These are phyloP conservation scores for Brassica cretica DNA, from an alignment of 345 rosid genomes.

Conservation along the genomic window DNA sequence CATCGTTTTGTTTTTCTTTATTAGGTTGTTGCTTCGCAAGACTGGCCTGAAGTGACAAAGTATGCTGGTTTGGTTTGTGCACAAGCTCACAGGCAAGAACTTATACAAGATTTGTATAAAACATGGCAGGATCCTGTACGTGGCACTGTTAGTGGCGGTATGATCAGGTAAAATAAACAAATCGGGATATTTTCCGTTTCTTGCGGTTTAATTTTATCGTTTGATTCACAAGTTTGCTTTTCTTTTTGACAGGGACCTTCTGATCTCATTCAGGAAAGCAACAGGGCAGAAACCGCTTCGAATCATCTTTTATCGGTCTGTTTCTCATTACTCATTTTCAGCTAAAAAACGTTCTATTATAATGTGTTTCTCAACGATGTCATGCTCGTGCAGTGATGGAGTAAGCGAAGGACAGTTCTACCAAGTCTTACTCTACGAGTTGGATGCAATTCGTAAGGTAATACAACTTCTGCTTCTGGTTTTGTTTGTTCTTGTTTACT, in stretches of 20 bases:
- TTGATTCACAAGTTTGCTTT: slow-evolving; percentile 5
- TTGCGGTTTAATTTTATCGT: background rate
- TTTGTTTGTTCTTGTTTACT: background rate
- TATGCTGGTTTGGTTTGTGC: slow-evolving; percentile 98
- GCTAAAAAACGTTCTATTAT: background rate
- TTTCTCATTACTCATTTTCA: slow-evolving; percentile 10
- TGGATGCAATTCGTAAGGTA: slow-evolving; percentile 86
- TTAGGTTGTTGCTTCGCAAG: slow-evolving; percentile 99
- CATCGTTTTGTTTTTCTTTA: background rate
- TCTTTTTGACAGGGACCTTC: slow-evolving; percentile 68
- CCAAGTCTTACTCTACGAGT: slow-evolving; percentile 80
- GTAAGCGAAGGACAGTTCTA: slow-evolving; percentile 98
- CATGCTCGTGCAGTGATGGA: slow-evolving; percentile 68
- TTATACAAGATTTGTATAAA: slow-evolving; percentile 94
- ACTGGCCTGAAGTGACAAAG: slow-evolving; percentile 99
- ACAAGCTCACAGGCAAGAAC: slow-evolving; percentile 99
- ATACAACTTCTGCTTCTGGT: background rate
- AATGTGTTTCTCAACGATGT: background rate
- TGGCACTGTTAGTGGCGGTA: slow-evolving; percentile 93
- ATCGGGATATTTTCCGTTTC: background rate
- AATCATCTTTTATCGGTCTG: slow-evolving; percentile 93
- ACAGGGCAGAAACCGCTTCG: slow-evolving; percentile 98
- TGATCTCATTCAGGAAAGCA: slow-evolving; percentile 91
- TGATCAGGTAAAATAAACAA: slow-evolving; percentile 70
- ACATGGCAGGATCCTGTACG: slow-evolving; percentile 99